Conservation (phyloP, 2,329 filamentous ascomycete species). For the Curvularia verruculosa region DNA sequence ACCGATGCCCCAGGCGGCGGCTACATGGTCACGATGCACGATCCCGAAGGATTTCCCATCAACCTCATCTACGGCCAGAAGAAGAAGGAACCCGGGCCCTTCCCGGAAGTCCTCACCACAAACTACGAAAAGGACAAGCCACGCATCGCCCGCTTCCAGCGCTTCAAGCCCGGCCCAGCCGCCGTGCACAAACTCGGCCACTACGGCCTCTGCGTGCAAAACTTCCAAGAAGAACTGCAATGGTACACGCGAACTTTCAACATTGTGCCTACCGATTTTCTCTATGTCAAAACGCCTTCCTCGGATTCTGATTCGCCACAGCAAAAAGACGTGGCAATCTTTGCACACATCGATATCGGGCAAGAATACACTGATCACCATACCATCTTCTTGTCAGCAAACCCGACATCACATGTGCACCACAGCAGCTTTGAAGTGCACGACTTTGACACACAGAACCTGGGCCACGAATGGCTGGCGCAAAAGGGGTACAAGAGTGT, state of each 20-base stretch:
- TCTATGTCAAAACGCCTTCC: slow-evolving; percentile 37
- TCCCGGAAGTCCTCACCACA: slow-evolving; percentile 57
- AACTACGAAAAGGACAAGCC: slow-evolving; percentile 54
- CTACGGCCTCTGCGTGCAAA: slow-evolving; percentile 52
- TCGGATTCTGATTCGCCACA: background rate
- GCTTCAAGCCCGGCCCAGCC: slow-evolving; percentile 59
- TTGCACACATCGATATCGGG: slow-evolving; percentile 63
- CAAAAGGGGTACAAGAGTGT: slow-evolving; percentile 67
- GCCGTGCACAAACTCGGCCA: slow-evolving; percentile 59
- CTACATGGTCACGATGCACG: slow-evolving; percentile 53
- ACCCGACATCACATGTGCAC: slow-evolving; percentile 61
- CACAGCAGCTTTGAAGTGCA: slow-evolving; percentile 73
- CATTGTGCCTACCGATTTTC: slow-evolving; percentile 55
- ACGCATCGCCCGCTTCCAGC: slow-evolving; percentile 57
- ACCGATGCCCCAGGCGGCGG: slow-evolving; percentile 61
- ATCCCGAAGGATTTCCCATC: slow-evolving; percentile 63
- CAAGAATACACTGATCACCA: slow-evolving; percentile 61
- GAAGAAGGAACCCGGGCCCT: slow-evolving; percentile 51
- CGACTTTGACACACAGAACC: slow-evolving; percentile 70
- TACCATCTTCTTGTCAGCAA: slow-evolving; percentile 57
- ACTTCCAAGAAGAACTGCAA: slow-evolving; percentile 47
- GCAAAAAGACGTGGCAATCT: slow-evolving; percentile 53
- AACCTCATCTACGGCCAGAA: slow-evolving; percentile 64
- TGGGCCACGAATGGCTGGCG: slow-evolving; percentile 72
- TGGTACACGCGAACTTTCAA: slow-evolving; percentile 58